Evolutionary conservation across 2,329 filamentous ascomycete species (phyloP).

Genomic region (Epichloe sibirici): DNA sequence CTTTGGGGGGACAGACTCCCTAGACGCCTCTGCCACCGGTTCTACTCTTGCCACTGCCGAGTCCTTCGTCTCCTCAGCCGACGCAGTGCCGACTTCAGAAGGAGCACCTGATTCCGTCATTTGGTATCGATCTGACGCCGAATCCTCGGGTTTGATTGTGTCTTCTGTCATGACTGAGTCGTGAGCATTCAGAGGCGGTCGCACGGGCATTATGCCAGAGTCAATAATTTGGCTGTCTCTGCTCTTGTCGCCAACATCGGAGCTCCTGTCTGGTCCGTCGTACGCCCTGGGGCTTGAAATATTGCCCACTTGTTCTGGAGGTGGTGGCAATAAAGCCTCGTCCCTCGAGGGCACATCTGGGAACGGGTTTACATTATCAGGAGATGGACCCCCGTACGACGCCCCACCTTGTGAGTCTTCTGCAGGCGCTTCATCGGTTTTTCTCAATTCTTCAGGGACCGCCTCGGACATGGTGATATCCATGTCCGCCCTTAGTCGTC

Average conservation of each 20-base stretch:
- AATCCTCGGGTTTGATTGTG: constrained; percentile 26
- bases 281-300: constrained; percentile 23
- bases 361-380: not conserved
- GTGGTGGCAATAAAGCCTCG: constrained; percentile 22
- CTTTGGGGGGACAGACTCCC: constrained; percentile 5
- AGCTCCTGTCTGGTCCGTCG: constrained; percentile 12
- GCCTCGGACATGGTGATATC: constrained; percentile 9
- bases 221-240: constrained; percentile 14
- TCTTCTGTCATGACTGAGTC: constrained; percentile 26
- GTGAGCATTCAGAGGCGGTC: constrained; percentile 14
- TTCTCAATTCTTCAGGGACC: not conserved
- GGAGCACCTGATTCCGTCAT: constrained; percentile 18
- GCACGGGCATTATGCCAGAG: constrained; percentile 10
- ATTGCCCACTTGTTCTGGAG: constrained; percentile 28
- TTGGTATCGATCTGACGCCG: constrained; percentile 20
- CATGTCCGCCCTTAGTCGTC: constrained; percentile 14
- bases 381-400: too few species aligned
- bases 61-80: constrained; percentile 12
- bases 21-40: not conserved
- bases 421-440: constrained; percentile 4
- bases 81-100: constrained; percentile 15
- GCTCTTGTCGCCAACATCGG: constrained; percentile 15
- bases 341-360: not conserved
- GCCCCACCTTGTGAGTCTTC: not conserved
- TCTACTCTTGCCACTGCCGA: constrained; percentile 5